Base-by-base conservation (phyloP, 495 filamentous ascomycete species). In the Echria macrotheca region DNA sequence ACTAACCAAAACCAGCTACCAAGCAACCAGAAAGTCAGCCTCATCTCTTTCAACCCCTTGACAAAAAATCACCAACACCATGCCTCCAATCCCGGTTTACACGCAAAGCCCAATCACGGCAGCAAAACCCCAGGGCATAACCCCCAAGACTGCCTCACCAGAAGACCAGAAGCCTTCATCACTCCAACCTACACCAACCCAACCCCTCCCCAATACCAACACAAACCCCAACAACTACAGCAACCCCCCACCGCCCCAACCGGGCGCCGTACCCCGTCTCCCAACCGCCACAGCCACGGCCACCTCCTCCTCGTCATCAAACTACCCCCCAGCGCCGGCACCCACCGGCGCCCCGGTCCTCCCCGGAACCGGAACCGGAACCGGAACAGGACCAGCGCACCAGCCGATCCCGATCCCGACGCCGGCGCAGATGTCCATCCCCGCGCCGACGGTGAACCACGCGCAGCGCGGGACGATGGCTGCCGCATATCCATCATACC, bases 41-140 rank as follows among this genome's bases (percentile, higher is more conserved):
- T n/a, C n/a, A n/a, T n/a, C n/a, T n/a, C n/a, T n/a, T n/a, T n/a
- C n/a, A n/a, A n/a, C n/a, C n/a, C n/a, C n/a, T n/a, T n/a, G n/a
- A n/a, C n/a, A n/a, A n/a, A n/a, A n/a, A n/a, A n/a, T n/a, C n/a
- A n/a, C n/a, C 47, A 14, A 58, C 47, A 69, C 21, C 26, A 82
- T 83, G 74, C 66, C 78, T 8, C 77, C 78, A 4, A 77, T 86
- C 53, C 75, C 65, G 33, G 70, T 83, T 22, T 78, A 82, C 69
- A 76, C 70, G 17, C 68, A 81, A 31, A 75, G 76, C 38, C 80
- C 82, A 40, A 78, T 86, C 55, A 77, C 69, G 41, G 57, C 74
- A 8, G 70, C 69, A 29, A 80, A 79, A 58, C 62, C 77, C 15
- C 64, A 69, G 14, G 75, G 69, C 33, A 54, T 71, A 26, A 73